Base-by-base conservation (phyloP, 169 alveolate species). In the Plasmodium gonderi region DNA sequence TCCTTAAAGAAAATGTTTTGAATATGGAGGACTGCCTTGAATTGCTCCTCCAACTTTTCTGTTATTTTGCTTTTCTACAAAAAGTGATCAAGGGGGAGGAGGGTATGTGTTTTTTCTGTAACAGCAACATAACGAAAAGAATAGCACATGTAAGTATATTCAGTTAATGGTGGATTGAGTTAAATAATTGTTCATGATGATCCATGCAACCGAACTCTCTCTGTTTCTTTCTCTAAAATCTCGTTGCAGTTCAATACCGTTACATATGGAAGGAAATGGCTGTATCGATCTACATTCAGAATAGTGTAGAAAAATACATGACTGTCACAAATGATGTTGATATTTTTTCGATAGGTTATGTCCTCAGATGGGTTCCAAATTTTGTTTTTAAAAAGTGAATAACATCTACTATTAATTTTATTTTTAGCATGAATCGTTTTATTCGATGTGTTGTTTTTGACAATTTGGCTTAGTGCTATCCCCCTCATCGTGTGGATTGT, bases 1-100 rank as follows among this genome's bases (percentile, higher is more conserved):
- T 85, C 92, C 54, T 74, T 85, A 77, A 85, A 85, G 9, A 85
- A 4, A 29, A 85, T 74, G 17, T 85, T 85, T 40, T 85, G 76
- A 14, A 85, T 85, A 42, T 85, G 79, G 36, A 85, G 49, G 49
- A 29, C 20, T 4, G 92, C 92, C 65, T 64, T 85, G 65, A 85
- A 74, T 26, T 74, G 44, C 31, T 51, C 36, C 36, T 85, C 54
- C 9, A 9, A 4, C 65, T 85, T 85, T 20, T 85, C 78, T 42
- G 87, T 85, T 74, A 85, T 85, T 72, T 74, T 75, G 78, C 92
- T 85, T 40, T 85, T 82, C 92, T 85, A 23, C 54, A n/a, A 20
- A 23, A 14, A 14, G 51, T 26, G 14, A 29, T 12, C 14, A 3
- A 11, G 42, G 33, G 54, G 23, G 26, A 47, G 64, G 40, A 1